Conservation (phyloP, 192 early-diverging fungal genomes). For the Backusella macrospora region DNA sequence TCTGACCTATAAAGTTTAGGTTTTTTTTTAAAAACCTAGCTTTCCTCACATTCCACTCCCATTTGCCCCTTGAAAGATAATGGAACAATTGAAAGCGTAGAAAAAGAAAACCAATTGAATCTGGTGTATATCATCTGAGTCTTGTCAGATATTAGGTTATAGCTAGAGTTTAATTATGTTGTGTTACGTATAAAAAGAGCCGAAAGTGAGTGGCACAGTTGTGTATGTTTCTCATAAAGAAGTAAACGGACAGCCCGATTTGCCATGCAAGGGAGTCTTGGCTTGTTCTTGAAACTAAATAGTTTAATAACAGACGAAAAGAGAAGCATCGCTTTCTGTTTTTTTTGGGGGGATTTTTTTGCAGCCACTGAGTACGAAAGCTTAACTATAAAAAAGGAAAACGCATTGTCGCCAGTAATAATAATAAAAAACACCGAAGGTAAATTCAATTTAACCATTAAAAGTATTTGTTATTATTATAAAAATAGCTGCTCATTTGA, state of each 20-base stretch:
- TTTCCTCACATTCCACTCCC: background rate
- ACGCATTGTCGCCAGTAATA: background rate
- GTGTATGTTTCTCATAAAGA: background rate
- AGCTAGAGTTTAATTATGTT: background rate
- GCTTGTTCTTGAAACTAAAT: background rate
- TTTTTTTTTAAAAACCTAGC: background rate
- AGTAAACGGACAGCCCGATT: background rate
- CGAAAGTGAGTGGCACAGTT: background rate
- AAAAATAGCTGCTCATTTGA: background rate
- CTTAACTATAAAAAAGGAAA: background rate
- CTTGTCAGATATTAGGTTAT: background rate
- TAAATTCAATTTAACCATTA: too few species aligned
- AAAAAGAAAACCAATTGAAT: background rate
- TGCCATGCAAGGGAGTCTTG: background rate
- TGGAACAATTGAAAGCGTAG: background rate
- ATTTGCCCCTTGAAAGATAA: background rate
- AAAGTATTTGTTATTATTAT: too few species aligned
- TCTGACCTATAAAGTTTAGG: background rate
- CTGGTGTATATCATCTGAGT: background rate
- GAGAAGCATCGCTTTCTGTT: too few species aligned
- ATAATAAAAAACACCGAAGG: background rate
- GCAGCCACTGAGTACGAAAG: background rate
- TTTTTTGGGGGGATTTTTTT: too few species aligned
- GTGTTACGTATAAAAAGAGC: background rate
- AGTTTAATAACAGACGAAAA: background rate